Base-by-base conservation (phyloP, 306 rosid species). In the Begonia fuchsioides region DNA sequence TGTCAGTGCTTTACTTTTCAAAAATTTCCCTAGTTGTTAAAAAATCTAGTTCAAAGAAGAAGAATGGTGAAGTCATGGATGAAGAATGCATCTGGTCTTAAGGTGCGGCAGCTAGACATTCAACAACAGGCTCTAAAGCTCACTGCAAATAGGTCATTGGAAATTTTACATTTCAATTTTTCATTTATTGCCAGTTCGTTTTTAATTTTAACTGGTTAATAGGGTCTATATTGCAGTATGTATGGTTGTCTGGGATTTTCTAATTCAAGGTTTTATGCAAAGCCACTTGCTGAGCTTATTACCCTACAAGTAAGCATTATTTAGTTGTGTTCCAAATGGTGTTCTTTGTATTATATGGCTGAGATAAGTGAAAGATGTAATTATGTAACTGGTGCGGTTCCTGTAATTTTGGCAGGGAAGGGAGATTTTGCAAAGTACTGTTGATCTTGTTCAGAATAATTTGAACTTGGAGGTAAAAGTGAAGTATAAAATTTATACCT, bases 111-210 rank as follows among this genome's bases (percentile, higher is more conserved):
- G 61, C 62, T 79, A 51, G 98, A 90, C 78, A 77, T 90, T 69
- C 87, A 73, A 62, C 98, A 90, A 70, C 98, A 90, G 76, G 98
- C 98, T 58, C 72, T 90, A 43, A 90, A 90, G 86, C 94, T 90
- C 64, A 85, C 94, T 50, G 98, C 98, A 63, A 81, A 90, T 76
- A 90, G 95, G 98, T 90, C 54, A 46, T 59, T 47, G 32, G 6
- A 26, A 26, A 26, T 26, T 1, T 26, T 26, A 26, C 5, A 26
- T 26, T 26, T 26, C 32, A 26, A 26, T 26, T 26, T 26, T 5
- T 26, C 32, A 26, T 26, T 26, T 5, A 26, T 26, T 26, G 32
- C 32, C 32, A 26, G 6, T 26, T 26, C 32, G 6, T 3, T 26
- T 26, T 26, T 26, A 26, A 26, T 26, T 26, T n/a, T n/a, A n/a